These are phyloP conservation scores for Colletotrichum tanaceti DNA, from an alignment of 2,329 filamentous ascomycete genomes.

Conservation along the genomic window DNA sequence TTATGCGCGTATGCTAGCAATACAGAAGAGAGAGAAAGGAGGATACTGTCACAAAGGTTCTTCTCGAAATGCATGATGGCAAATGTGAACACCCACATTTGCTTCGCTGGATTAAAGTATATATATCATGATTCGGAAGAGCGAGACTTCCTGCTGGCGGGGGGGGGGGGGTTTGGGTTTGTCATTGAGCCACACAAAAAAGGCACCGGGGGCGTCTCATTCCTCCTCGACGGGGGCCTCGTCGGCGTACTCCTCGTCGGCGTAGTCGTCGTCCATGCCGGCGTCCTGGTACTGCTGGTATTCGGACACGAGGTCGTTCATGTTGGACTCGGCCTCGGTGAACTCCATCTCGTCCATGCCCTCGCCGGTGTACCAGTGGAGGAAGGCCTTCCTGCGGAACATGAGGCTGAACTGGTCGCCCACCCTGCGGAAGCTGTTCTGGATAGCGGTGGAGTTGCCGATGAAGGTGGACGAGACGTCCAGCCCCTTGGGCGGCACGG, in stretches of 20 bases:
- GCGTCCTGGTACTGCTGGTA: conserved; percentile 99
- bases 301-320: conserved; percentile 99
- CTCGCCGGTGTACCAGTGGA: conserved; percentile 99
- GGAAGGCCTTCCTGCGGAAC: conserved; percentile 99
- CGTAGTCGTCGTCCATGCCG: conserved; percentile 91
- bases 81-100: no score
- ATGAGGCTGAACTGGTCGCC: conserved; percentile 99
- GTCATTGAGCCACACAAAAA: background rate
- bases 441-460: conserved; percentile 98
- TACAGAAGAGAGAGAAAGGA: no score
- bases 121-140: background rate
- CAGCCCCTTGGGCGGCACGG: conserved; percentile 94
- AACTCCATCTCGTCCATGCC: conserved; percentile 99
- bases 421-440: conserved; percentile 99
- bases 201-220: background rate
- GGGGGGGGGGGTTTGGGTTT: no score
- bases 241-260: conserved; percentile 89
- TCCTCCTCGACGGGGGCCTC: conserved; percentile 75
- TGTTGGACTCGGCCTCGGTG: conserved; percentile 99
- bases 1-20: no score
- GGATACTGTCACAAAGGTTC: no score
- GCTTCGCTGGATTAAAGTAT: background rate
- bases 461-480: conserved; percentile 99
- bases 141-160: background rate
- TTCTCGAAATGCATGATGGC: no score